Percentiles rank a stretch among this genome's conserved stretches.
Conservation (phyloP, 1,139 yeast species). For the Hemisphaericaspora xylanilytica region DNA sequence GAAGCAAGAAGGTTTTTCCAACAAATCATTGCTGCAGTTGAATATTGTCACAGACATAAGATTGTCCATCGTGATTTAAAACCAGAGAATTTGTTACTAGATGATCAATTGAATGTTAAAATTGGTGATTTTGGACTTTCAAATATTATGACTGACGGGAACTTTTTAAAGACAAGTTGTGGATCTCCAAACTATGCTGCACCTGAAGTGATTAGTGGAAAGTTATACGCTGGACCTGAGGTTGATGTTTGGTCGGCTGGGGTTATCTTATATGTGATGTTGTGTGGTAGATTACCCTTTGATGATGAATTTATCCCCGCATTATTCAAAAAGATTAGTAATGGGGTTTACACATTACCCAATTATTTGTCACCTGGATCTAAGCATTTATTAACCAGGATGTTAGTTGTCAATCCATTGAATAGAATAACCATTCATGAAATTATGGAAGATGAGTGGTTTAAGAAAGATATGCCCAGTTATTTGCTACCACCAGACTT, state of each 20-base stretch:
- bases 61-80: constrained; percentile 96
- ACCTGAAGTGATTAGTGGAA: constrained; percentile 96
- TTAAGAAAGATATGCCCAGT: constrained; percentile 76
- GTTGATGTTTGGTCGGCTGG: constrained; percentile 99
- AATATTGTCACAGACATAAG: constrained; percentile 95
- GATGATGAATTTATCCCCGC: constrained; percentile 98
- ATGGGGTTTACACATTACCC: constrained; percentile 93
- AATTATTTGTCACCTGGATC: constrained; percentile 88
- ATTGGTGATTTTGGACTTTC: constrained; percentile 97
- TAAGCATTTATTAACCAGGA: constrained; percentile 76
- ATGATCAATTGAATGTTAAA: constrained; percentile 88
- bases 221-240: constrained; percentile 96
- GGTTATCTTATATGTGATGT: constrained; percentile 92
- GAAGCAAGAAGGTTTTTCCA: constrained; percentile 96
- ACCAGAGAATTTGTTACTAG: constrained; percentile 89
- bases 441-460: constrained; percentile 96
- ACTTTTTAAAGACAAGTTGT: constrained; percentile 90
- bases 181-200: constrained; percentile 99
- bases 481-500: constrained; percentile 74
- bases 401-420: constrained; percentile 95
- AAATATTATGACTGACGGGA: constrained; percentile 97
- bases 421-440: constrained; percentile 94
- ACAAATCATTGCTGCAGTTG: constrained; percentile 96
- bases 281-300: constrained; percentile 95
- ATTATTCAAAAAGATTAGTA: constrained; percentile 87